Percentiles rank a stretch among this genome's conserved stretches.
These are phyloP conservation scores for Pyrrhoderma noxium DNA, from an alignment of 1,284 basidiomycete genomes.

Conservation along the genomic window DNA sequence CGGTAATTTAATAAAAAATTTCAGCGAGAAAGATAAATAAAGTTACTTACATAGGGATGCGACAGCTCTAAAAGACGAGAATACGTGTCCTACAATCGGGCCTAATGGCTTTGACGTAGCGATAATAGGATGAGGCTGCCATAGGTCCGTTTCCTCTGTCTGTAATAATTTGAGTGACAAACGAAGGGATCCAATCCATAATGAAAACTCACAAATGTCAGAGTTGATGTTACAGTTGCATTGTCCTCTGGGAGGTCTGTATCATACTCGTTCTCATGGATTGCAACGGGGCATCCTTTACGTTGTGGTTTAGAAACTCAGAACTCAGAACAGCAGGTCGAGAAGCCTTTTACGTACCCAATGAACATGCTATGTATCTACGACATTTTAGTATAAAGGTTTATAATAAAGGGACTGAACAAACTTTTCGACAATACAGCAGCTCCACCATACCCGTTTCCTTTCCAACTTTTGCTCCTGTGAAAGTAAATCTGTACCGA, in stretches of 20 bases:
- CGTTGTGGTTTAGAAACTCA: too few species aligned
- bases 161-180: conserved; percentile 22
- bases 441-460: conserved; percentile 80
- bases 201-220: conserved; percentile 1
- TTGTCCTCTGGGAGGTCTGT: conserved; percentile 48
- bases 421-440: conserved; percentile 67
- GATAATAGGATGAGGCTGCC: conserved; percentile 43
- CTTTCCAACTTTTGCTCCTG: conserved; percentile 70
- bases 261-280: conserved; percentile 71
- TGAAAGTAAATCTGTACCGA: conserved; percentile 58
- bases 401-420: conserved; percentile 20
- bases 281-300: conserved; percentile 63
- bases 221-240: conserved; percentile 1
- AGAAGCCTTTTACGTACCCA: too few species aligned
- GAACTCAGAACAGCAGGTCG: too few species aligned
- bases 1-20: too few species aligned
- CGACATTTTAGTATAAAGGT: neutral
- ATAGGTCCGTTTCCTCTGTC: conserved; percentile 50
- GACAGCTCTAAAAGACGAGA: conserved; percentile 50
- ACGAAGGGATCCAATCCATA: neutral
- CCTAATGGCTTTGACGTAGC: conserved; percentile 31
- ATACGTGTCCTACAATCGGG: conserved; percentile 45
- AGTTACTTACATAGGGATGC: conserved; percentile 48
- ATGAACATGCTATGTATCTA: conserved; percentile 17
- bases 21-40: neutral